A percentile compares a stretch with the other conserved stretches of the same genome.
These are phyloP conservation scores for Rickenella mellea DNA, from an alignment of 768 basidiomycete genomes.

Conservation along the genomic window DNA sequence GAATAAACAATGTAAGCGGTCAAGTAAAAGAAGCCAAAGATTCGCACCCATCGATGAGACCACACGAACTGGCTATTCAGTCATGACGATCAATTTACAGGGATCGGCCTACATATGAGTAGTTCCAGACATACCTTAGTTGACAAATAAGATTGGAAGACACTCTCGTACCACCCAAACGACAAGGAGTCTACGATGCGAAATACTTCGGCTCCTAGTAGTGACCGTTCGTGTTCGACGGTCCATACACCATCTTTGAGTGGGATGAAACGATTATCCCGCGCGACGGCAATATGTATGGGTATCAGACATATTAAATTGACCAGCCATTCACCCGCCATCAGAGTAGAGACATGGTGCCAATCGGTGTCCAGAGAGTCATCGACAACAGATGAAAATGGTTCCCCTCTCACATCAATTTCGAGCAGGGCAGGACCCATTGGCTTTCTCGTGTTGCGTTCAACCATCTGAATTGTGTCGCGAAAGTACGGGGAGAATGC, in stretches of 20 bases:
- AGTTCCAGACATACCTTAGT: conserved; percentile 40
- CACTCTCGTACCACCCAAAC: conserved; percentile 57
- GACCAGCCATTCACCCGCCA: conserved; percentile 52
- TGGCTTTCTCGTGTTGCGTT: conserved; percentile 42
- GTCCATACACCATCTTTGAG: conserved; percentile 50
- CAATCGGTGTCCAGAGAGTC: conserved; percentile 12
- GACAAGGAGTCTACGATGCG: conserved; percentile 46
- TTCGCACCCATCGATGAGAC: conserved; percentile 53
- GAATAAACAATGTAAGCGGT: neutral
- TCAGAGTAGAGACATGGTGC: conserved; percentile 29
- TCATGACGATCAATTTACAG: neutral
- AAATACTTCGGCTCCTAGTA: conserved; percentile 50
- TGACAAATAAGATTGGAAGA: conserved; percentile 55
- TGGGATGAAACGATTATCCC: conserved; percentile 52
- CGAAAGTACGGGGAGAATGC: conserved; percentile 33
- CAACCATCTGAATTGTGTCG: conserved; percentile 35
- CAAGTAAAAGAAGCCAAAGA: neutral
- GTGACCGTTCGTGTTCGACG: conserved; percentile 35
- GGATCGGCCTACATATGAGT: neutral
- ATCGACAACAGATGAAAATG: conserved; percentile 19
- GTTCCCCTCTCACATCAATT: conserved; percentile 23
- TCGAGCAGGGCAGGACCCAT: conserved; percentile 32
- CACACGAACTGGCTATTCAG: conserved; percentile 44
- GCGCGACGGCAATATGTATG: conserved; percentile 51
- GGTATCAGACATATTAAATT: conserved; percentile 54